Evolutionary conservation across 805 yeast genomes (phyloP), one percentile per base, ranked within the genome.

Genomic region (Deakozyma indianensis): DNA sequence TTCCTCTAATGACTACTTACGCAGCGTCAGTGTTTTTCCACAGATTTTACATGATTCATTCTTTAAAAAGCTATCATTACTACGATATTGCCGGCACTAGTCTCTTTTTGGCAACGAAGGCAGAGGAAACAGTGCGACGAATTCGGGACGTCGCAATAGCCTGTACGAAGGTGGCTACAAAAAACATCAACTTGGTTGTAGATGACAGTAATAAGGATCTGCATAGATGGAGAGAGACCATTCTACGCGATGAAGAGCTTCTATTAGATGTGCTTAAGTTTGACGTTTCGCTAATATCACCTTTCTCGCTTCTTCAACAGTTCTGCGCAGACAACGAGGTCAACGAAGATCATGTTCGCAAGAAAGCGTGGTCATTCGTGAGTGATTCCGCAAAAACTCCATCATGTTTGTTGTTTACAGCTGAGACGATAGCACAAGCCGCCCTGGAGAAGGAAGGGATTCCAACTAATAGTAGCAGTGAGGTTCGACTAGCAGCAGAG

Each of bases 81-180:
- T 75, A 68, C 50, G 76, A 75, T 47, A 61, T 69, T 4, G 78
- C 70, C 0, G 76, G 74, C 1, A 67, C 77, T 2, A 58, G 72
- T 24, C 51, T 75, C 16, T 75, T 75, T 51, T 57, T 75, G 22
- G 78, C 78, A 3, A 65, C 74, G 45, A 75, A 75, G 48, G 66
- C 73, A 4, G 77, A 74, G 45, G 80, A 75, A 46, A 65, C 74
- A 24, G 64, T 69, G 27, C 62, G 80, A 23, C 57, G 67, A 32
- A 55, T 75, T 23, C 56, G 68, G 35, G 78, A 74, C 45, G 65
- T 75, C 3, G 74, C 73, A 20, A 62, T 66, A n/a, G 64, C 67
- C 3, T 69, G 75, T 51, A 72, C 75, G 3, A 63, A 64, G 42
- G 64, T 68, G 3, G 77, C 78, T 0, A 66, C 66, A 20, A 70